Conservation (phyloP, 108 stramenopile species). For the Nitzschia sp. region DNA sequence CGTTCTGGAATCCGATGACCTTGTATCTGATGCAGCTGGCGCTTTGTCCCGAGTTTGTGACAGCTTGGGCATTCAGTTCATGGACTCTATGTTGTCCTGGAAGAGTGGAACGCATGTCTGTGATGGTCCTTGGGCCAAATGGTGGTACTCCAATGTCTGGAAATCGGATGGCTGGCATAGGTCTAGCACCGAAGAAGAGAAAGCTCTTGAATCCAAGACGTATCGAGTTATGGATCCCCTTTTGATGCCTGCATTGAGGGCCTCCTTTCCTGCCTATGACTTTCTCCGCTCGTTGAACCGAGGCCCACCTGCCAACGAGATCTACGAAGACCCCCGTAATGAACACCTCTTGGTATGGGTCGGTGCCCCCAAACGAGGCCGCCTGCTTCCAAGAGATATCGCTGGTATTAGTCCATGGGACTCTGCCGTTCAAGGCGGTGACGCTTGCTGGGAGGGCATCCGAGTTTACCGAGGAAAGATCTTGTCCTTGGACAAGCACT, state of each 20-base stretch:
- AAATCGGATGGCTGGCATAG: conserved; percentile 71
- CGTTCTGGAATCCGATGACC: conserved; percentile 81
- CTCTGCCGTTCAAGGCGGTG: conserved; percentile 92
- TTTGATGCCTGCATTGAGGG: conserved; percentile 58
- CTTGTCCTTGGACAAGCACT: conserved; percentile 82
- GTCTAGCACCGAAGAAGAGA: conserved; percentile 21
- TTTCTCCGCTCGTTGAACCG: conserved; percentile 60
- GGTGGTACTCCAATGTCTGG: conserved; percentile 84
- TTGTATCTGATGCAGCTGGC: conserved; percentile 59
- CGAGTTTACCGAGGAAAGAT: conserved; percentile 85
- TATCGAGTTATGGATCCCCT: conserved; percentile 62
- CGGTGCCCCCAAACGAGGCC: conserved; percentile 62
- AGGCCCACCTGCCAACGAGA: conserved; percentile 54
- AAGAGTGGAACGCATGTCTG: conserved; percentile 62
- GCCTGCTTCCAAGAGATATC: conserved; percentile 64
- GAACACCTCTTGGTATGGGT: conserved; percentile 84
- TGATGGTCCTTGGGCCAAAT: conserved; percentile 79
- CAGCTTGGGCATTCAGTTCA: conserved; percentile 60
- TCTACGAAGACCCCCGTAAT: conserved; percentile 87
- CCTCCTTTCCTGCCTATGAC: conserved; percentile 68
- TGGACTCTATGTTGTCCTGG: conserved; percentile 73
- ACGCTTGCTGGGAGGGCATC: conserved; percentile 90
- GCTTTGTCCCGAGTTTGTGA: conserved; percentile 50
- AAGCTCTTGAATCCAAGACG: conserved; percentile 19
- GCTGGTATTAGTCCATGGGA: conserved; percentile 85